These are phyloP conservation scores for Yarrowia sp. DNA, from an alignment of 805 yeast genomes.

Conservation along the genomic window DNA sequence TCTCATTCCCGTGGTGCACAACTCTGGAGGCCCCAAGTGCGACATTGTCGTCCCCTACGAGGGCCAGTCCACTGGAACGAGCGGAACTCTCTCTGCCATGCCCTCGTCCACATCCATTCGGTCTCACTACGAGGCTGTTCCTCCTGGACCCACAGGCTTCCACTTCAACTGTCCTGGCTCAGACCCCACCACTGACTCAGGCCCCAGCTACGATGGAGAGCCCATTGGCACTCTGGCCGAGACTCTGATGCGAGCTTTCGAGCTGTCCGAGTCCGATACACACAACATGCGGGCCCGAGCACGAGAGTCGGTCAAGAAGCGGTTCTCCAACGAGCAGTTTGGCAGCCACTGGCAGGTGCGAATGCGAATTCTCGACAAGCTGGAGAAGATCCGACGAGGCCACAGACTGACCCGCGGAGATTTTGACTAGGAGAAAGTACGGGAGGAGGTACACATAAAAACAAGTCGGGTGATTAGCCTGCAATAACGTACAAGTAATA, in stretches of 20 bases:
- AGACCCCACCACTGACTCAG: conserved; percentile 27
- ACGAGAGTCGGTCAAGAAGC: conserved; percentile 50
- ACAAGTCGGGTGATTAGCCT: too few species aligned
- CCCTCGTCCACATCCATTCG: conserved; percentile 21
- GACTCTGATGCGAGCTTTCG: conserved; percentile 53
- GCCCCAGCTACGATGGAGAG: conserved; percentile 33
- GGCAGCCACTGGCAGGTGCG: conserved; percentile 58
- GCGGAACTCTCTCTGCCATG: conserved; percentile 20
- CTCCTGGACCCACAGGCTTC: conserved; percentile 62
- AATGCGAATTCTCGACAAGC: conserved; percentile 43
- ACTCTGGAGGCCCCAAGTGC: conserved; percentile 90
- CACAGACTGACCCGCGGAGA: conserved; percentile 41
- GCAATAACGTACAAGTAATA: too few species aligned
- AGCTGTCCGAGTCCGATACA: conserved; percentile 53
- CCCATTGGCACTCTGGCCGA: conserved; percentile 48
- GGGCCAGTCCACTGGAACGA: conserved; percentile 41
- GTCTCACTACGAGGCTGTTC: conserved; percentile 22
- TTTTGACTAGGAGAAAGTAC: conserved; percentile 41
- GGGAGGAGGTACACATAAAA: too few species aligned
- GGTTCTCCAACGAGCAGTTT: conserved; percentile 70
- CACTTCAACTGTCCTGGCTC: conserved; percentile 87
- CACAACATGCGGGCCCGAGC: conserved; percentile 57
- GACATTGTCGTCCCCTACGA: conserved; percentile 75
- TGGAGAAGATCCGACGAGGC: conserved; percentile 43
- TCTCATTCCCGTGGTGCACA: conserved; percentile 86